These are phyloP conservation scores for Ceratocystis huliohia DNA, from an alignment of 2,329 filamentous ascomycete species.

Conservation along the genomic window DNA sequence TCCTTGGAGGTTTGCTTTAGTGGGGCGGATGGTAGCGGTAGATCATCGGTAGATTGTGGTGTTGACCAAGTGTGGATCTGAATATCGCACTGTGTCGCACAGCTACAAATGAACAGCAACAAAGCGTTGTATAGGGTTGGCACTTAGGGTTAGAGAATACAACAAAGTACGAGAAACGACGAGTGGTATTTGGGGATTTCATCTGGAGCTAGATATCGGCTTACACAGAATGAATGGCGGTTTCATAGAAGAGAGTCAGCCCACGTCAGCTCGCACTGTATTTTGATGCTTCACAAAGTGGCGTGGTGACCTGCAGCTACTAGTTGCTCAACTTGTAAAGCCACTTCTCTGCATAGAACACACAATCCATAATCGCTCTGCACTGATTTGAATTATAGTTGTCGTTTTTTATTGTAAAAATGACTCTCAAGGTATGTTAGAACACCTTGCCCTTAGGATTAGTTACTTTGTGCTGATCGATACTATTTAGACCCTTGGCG, in stretches of 20 bases:
- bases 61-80: accelerated
- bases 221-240: no score
- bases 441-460: neutral
- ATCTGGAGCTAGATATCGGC: neutral
- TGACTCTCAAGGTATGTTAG: neutral
- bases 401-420: neutral
- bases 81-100: neutral
- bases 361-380: no score
- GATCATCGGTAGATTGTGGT: neutral
- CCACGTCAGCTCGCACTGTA: neutral
- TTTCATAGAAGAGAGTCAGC: neutral
- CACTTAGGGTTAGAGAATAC: neutral
- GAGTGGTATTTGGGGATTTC: no score
- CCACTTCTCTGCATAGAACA: neutral
- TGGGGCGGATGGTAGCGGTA: neutral
- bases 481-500: conserved; percentile 58
- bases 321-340: neutral
- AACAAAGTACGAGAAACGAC: neutral
- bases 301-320: neutral
- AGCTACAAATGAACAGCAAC: neutral
- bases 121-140: no score
- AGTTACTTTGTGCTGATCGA: neutral
- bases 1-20: conserved; percentile 8
- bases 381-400: no score
- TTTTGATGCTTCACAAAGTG: neutral